Conservation (phyloP, 139 green algal genomes). For the Chlorella sp. region DNA sequence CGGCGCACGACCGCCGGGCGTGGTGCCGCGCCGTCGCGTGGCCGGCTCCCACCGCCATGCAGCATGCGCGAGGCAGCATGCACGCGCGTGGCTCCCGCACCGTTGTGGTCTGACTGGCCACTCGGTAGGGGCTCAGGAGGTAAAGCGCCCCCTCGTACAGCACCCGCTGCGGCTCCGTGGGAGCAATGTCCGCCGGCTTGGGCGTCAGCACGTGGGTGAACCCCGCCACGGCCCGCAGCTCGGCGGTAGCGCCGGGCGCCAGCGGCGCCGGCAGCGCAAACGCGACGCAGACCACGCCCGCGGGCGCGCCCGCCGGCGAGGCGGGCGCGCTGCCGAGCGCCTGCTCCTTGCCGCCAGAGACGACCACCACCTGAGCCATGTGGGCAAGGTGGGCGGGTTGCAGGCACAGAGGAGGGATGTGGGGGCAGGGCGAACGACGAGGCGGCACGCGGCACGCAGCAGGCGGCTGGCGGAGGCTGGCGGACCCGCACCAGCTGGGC, state of each 20-base stretch:
- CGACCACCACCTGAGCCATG: too few species aligned
- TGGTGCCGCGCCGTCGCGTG: too few species aligned
- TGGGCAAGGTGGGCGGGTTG: too few species aligned
- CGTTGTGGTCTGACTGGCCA: conserved; percentile 62
- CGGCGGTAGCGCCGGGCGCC: neutral
- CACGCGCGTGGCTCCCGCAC: neutral
- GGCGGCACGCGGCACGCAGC: too few species aligned
- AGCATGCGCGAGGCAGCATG: neutral
- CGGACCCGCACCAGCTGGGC: too few species aligned
- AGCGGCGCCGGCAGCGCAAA: conserved; percentile 34
- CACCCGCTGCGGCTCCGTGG: conserved; percentile 77
- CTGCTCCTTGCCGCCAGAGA: conserved; percentile 7
- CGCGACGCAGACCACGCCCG: conserved; percentile 44
- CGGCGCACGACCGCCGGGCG: too few species aligned
- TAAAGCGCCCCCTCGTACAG: conserved; percentile 60
- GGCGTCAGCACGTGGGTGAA: conserved; percentile 59
- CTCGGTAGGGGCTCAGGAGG: conserved; percentile 65
- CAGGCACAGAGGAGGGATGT: too few species aligned
- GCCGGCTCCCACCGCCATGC: neutral
- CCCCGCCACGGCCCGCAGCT: conserved; percentile 34
- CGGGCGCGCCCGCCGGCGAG: conserved; percentile 24
- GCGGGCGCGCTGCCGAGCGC: neutral
- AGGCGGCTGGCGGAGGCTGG: too few species aligned
- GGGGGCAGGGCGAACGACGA: too few species aligned
- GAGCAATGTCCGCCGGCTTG: conserved; percentile 60